Base-by-base conservation (phyloP, 1,284 basidiomycete genomes). In the Hortiboletus rubellus region DNA sequence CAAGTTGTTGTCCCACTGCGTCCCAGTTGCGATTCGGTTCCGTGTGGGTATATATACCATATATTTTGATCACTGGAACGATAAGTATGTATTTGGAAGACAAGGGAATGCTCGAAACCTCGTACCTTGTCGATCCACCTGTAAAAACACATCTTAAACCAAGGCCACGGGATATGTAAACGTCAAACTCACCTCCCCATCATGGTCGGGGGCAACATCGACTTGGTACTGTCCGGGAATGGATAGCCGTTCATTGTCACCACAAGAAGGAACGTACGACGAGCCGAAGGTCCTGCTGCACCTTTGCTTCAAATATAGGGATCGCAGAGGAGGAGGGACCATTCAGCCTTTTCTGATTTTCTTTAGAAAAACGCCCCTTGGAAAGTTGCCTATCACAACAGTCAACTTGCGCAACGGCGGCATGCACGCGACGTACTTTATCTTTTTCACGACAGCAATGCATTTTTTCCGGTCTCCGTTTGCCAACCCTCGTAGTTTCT, bases 271-370 rank as follows among this genome's bases (percentile, higher is more conserved):
- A 30, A 71, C 82, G 18, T 64, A 88, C 86, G n/a, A 89, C 77
- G 5, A 89, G 72, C 7, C 86, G 77, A 24, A 77, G 71, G 63
- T 87, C 84, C 0, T 83, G 85, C 3, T 1, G 85, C 80, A 88
- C 83, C 66, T 87, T 87, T 0, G 87, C 86, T 64, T 87, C 86
- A 52, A 79, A 89, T 10, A 89, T 80, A 0, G 86, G 85, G 3
- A 86, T 69, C 11, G 79, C 79, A 8, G 71, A 71, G 0, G 73
- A 58, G 0, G 22, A 22, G 22, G 22, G 22, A 22, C 78, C 79
- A 33, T 77, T 83, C 15, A 89, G 71, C n/a, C 77, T 71, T 68
- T 86, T 88, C 61, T 88, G 84, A 58, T 89, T 89, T 59, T 87
- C 83, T 7, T 77, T 76, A 1, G 86, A 87, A 65, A 89, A 88